These are phyloP conservation scores for Daldinia decipiens DNA, from an alignment of 495 filamentous ascomycete genomes.

Conservation along the genomic window DNA sequence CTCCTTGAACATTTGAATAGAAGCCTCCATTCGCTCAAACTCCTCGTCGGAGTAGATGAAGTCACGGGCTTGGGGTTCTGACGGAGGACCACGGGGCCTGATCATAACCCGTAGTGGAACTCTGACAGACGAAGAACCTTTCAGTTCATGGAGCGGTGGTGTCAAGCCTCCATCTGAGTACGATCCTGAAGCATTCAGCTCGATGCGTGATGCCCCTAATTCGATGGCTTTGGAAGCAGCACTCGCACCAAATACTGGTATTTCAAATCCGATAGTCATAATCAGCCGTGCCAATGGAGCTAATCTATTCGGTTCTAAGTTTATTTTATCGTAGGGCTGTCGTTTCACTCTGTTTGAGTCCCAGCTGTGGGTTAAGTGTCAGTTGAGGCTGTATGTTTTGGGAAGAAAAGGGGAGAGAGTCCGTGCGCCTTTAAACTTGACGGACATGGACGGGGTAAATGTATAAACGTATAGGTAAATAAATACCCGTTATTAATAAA, in stretches of 20 bases:
- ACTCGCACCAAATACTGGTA: constrained; percentile 54
- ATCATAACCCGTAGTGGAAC: constrained; percentile 58
- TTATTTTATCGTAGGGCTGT: neutral
- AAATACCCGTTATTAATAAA: no score
- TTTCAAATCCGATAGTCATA: constrained; percentile 49
- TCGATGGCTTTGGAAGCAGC: constrained; percentile 38
- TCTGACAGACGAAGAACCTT: constrained; percentile 7
- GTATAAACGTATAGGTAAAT: no score
- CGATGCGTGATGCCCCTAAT: constrained; percentile 51
- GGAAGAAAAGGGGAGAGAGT: no score
- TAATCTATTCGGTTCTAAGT: neutral
- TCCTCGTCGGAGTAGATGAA: constrained; percentile 55
- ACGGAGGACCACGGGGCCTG: constrained; percentile 51
- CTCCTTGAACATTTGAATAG: constrained; percentile 45
- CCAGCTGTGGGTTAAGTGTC: neutral
- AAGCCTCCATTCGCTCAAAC: constrained; percentile 44
- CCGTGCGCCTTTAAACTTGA: no score
- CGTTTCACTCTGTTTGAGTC: neutral
- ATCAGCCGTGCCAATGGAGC: neutral
- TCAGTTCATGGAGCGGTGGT: constrained; percentile 44
- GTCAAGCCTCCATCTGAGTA: constrained; percentile 56
- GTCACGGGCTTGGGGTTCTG: constrained; percentile 35
- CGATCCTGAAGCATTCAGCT: constrained; percentile 54
- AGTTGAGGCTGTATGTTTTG: no score
- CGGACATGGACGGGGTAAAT: no score